Base-by-base conservation (phyloP, 2,329 filamentous ascomycete species). In the Blastomyces gilchristii region DNA sequence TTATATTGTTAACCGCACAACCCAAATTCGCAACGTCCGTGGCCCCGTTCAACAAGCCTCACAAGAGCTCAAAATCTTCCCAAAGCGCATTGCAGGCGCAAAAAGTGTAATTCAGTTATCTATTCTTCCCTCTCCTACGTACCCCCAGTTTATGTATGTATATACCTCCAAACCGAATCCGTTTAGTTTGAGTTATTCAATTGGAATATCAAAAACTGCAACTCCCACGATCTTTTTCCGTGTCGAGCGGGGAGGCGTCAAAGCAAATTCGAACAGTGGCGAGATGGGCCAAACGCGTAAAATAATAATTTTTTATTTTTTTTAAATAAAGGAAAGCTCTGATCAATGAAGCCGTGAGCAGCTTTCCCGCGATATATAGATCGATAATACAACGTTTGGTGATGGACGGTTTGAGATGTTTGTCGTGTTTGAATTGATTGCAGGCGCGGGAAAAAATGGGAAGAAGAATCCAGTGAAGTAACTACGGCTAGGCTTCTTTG, bases 341-440 rank as follows among this genome's bases (percentile, higher is more conserved):
- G 34, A 37, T 37, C 34, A 37, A 11, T 1, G 34, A 37, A 37
- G 34, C 6, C 8, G 34, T 1, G 7, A 47, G 16, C 5, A 49
- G 18, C n/a, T 22, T 18, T 25, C 16, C 41, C 41, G 12, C 41
- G 12, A 43, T 43, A 4, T 34, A 49, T 22, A 50, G 49, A 52
- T 28, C 3, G 52, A n/a, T n/a, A 14, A 22, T 22, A 34, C 18
- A 9, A 16, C n/a, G n/a, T n/a, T 5, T 2, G 16, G 52, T 28
- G 16, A n/a, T 25, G 18, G 14, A 25, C 2, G 57, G 43, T 59
- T 59, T 59, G 57, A 3, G 43, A 49, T 59, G 57, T 59, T 59
- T 59, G 57, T 59, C 43, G 57, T 59, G 57, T 59, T 59, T 59
- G 57, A 34, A 59, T 47, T 12, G 41, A 59, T 59, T 52, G 49